Percentiles rank a stretch among this genome's conserved stretches.
phyloP scores from a whole-genome alignment of 148 eudicot genomes.

The Camellia lanceoleosa region DNA sequence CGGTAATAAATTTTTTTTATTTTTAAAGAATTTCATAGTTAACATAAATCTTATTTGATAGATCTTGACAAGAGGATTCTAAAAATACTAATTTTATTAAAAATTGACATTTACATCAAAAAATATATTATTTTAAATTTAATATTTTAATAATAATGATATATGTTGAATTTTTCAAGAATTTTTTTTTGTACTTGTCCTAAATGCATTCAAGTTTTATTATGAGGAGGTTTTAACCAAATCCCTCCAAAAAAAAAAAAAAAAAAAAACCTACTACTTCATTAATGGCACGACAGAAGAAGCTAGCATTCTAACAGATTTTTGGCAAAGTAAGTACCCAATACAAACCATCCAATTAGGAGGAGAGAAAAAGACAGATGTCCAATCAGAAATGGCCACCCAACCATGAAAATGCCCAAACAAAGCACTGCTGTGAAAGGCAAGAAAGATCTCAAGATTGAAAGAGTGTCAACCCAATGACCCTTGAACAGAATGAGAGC shows the following conservation, averaged over 20 bases:
- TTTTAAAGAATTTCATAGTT: no score
- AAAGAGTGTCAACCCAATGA: constrained; percentile 56
- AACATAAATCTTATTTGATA: no score
- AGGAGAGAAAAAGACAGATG: constrained; percentile 45
- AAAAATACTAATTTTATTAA: no score
- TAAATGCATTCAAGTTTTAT: no score
- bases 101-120: no score
- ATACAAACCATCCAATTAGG: constrained; percentile 52
- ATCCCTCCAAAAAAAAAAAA: no score
- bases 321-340: constrained; percentile 53
- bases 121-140: no score
- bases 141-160: no score
- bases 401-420: constrained; percentile 71
- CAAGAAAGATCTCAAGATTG: constrained; percentile 60
- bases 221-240: no score
- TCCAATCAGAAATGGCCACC: constrained; percentile 78
- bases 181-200: fast-evolving
- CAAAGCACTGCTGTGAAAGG: constrained; percentile 62
- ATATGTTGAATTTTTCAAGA: no score
- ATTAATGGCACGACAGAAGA: not conserved
- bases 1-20: no score
- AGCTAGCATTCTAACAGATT: constrained; percentile 41
- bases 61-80: no score
- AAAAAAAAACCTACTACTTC: not conserved
- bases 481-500: constrained; percentile 61